Conservation (phyloP, 495 filamentous ascomycete genomes). For the Podospora tetraspora region DNA sequence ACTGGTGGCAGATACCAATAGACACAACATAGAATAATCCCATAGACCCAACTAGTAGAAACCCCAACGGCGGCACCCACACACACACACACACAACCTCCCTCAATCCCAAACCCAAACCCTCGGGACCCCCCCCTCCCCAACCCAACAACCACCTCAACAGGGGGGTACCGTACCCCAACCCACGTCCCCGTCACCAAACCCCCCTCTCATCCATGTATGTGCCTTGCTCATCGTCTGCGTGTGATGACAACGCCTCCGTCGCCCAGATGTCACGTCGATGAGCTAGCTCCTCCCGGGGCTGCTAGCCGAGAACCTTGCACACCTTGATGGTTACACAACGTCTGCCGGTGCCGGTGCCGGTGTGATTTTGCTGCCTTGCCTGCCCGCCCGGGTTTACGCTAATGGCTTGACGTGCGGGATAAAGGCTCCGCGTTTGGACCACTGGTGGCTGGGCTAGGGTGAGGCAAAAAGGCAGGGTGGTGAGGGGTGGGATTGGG, state of each 20-base stretch:
- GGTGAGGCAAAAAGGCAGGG: background rate
- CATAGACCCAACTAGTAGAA: background rate
- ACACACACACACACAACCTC: background rate
- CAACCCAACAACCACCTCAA: background rate
- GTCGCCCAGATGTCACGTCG: background rate
- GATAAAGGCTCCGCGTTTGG: background rate
- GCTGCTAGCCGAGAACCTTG: background rate
- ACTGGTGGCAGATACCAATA: too few species aligned
- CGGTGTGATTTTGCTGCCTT: background rate
- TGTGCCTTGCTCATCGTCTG: background rate
- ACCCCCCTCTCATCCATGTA: background rate
- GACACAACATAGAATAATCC: background rate
- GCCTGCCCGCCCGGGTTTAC: background rate
- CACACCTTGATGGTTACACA: background rate
- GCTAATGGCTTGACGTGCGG: background rate
- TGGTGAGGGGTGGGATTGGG: background rate
- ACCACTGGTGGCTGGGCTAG: background rate
- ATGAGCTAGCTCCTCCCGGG: background rate
- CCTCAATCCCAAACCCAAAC: background rate
- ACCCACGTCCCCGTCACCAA: background rate
- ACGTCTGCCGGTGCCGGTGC: background rate
- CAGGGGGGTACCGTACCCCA: constrained; percentile 8
- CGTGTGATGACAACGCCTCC: background rate
- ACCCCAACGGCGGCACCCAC: background rate
- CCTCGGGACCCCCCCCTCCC: background rate